Evolutionary conservation across 768 basidiomycete genomes (phyloP).

Genomic region (Lentinula aciculospora): DNA sequence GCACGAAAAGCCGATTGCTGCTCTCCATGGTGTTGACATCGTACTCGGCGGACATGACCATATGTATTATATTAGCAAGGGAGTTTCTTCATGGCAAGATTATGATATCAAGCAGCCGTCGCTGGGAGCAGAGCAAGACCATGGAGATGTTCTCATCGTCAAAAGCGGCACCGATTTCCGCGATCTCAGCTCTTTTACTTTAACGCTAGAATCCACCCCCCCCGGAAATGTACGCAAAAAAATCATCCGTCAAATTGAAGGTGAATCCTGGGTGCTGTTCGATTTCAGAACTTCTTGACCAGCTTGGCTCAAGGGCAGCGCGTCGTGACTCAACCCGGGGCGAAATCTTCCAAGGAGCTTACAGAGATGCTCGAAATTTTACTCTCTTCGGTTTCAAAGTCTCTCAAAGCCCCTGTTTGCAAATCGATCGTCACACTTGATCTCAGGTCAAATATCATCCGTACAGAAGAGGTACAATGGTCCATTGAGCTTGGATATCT

Average conservation of each 20-base stretch:
- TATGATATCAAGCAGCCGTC: conserved; percentile 46
- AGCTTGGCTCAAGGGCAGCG: conserved; percentile 46
- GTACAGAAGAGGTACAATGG: conserved; percentile 57
- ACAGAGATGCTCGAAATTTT: conserved; percentile 54
- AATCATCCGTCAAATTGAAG: conserved; percentile 56
- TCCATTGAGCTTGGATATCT: not conserved
- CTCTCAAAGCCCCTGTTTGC: conserved; percentile 75
- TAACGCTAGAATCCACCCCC: conserved; percentile 58
- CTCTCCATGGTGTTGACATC: conserved; percentile 74
- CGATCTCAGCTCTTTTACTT: conserved; percentile 69
- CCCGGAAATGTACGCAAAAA: conserved; percentile 58
- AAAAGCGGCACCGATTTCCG: conserved; percentile 92
- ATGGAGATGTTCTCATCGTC: conserved; percentile 65
- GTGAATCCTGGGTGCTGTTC: conserved; percentile 26
- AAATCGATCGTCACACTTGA: conserved; percentile 63
- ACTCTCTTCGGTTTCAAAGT: conserved; percentile 60
- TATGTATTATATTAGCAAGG: conserved; percentile 67
- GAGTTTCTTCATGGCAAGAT: conserved; percentile 60
- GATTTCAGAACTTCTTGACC: too few relatives aligned
- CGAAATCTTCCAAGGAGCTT: conserved; percentile 50
- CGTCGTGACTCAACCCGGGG: conserved; percentile 54
- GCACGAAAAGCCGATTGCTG: conserved; percentile 30
- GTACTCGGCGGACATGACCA: conserved; percentile 91
- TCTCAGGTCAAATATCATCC: conserved; percentile 67
- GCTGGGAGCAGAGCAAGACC: conserved; percentile 67